A percentile compares a stretch with the other conserved stretches of the same genome.
Conservation (phyloP, 768 basidiomycete species). For the Boletus speciosus region DNA sequence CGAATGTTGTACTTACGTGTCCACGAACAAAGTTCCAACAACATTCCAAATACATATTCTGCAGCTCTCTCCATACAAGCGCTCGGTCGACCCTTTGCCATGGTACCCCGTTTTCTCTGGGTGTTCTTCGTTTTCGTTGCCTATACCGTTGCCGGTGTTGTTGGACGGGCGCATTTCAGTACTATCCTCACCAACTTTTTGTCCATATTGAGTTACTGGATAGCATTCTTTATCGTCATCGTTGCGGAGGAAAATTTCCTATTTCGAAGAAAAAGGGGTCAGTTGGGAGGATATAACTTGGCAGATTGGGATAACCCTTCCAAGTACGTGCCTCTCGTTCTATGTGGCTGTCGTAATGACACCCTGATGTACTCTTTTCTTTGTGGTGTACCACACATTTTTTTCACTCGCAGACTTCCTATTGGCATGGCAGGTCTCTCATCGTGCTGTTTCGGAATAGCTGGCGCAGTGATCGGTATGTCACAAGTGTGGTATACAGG, state of each 20-base stretch:
- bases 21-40: constrained; percentile 29
- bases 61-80: constrained; percentile 41
- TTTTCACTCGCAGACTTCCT: constrained; percentile 35
- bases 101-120: constrained; percentile 46
- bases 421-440: constrained; percentile 46
- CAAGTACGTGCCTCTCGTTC: constrained; percentile 22
- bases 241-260: constrained; percentile 45
- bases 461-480: constrained; percentile 51
- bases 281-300: constrained; percentile 50
- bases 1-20: not conserved
- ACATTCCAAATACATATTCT: constrained; percentile 46
- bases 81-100: constrained; percentile 41
- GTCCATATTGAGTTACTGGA: constrained; percentile 44
- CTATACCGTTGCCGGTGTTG: constrained; percentile 40
- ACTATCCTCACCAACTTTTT: constrained; percentile 42
- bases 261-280: constrained; percentile 38
- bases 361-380: not conserved
- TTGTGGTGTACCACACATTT: not conserved
- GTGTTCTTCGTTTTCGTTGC: constrained; percentile 37
- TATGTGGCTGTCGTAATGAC: not conserved
- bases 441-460: constrained; percentile 45
- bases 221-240: constrained; percentile 44
- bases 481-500: constrained; percentile 52
- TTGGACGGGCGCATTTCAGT: constrained; percentile 44
- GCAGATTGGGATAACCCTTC: constrained; percentile 44